These are phyloP conservation scores for Chimonanthus praecox DNA, from an alignment of 164 flowering plant species.

Conservation along the genomic window DNA sequence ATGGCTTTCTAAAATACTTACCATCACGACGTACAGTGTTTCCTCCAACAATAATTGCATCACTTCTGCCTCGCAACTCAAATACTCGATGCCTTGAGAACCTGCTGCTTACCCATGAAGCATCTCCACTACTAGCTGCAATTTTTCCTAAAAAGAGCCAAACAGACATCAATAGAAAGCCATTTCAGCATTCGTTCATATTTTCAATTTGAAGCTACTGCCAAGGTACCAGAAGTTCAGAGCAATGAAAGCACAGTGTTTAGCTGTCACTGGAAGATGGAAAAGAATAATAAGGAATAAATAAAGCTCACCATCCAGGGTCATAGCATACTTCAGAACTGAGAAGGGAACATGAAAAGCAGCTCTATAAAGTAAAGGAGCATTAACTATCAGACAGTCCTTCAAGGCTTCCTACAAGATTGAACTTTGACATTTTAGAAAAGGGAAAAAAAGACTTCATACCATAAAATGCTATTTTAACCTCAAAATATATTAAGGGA, in stretches of 20 bases:
- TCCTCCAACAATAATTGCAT: slow-evolving; percentile 94
- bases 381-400: slow-evolving; percentile 78
- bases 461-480: background rate
- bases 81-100: slow-evolving; percentile 69
- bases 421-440: slow-evolving; percentile 11
- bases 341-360: slow-evolving; percentile 83
- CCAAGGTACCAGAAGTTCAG: background rate
- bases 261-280: background rate
- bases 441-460: background rate
- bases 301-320: slow-evolving; percentile 77
- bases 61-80: slow-evolving; percentile 88
- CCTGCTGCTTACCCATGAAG: slow-evolving; percentile 93
- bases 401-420: slow-evolving; percentile 73
- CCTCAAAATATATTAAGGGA: background rate
- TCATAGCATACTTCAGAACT: slow-evolving; percentile 96
- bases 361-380: slow-evolving; percentile 87
- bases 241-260: too few relatives aligned
- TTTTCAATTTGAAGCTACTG: background rate
- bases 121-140: slow-evolving; percentile 93
- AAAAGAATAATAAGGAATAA: background rate
- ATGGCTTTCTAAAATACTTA: slow-evolving; percentile 23
- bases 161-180: slow-evolving; percentile 7
- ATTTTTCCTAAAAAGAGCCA: slow-evolving; percentile 63
- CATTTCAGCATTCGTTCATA: background rate
- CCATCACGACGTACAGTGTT: slow-evolving; percentile 92